Conservation (phyloP, 306 rosid genomes). For the Acacia acuminata region DNA sequence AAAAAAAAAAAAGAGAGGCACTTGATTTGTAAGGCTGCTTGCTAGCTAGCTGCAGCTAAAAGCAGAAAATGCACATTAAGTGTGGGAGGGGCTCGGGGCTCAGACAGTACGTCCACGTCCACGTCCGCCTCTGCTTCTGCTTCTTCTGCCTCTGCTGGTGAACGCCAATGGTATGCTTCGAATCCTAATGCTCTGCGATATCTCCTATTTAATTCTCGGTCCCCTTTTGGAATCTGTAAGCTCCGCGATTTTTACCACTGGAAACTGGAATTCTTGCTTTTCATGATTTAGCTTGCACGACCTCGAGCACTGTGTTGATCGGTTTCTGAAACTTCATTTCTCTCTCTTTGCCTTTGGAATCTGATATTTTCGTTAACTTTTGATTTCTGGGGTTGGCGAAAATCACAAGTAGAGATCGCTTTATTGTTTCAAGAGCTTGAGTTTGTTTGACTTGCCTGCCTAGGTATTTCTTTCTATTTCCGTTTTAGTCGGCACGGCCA, state of each 20-base stretch:
- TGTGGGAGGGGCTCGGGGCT: conserved; percentile 1
- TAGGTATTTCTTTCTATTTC: conserved; percentile 19
- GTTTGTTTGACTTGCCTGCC: not conserved
- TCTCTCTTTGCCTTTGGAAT: not conserved
- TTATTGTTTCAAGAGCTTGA: not conserved
- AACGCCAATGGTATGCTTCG: not conserved
- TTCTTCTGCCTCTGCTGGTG: not conserved
- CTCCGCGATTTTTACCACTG: not conserved
- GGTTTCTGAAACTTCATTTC: conserved; percentile 12
- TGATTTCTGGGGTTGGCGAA: conserved; percentile 14
- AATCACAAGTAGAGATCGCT: conserved; percentile 1
- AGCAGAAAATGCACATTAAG: conserved; percentile 10
- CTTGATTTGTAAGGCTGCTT: not conserved
- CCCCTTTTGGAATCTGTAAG: not conserved
- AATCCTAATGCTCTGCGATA: conserved; percentile 5
- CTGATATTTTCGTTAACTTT: not conserved
- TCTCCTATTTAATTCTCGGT: conserved; percentile 1
- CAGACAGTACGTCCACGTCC: not conserved
- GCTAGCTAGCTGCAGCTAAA: not conserved
- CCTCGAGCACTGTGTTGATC: conserved; percentile 43
- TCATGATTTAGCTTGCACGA: conserved; percentile 38
- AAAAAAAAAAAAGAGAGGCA: too few relatives aligned
- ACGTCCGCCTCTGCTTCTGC: not conserved
- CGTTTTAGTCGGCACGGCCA: conserved; percentile 10
- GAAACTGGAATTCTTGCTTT: conserved; percentile 28